Evolutionary conservation across 176 grass and related monocot species (phyloP).

Genomic region (Rhynchospora breviuscula): DNA sequence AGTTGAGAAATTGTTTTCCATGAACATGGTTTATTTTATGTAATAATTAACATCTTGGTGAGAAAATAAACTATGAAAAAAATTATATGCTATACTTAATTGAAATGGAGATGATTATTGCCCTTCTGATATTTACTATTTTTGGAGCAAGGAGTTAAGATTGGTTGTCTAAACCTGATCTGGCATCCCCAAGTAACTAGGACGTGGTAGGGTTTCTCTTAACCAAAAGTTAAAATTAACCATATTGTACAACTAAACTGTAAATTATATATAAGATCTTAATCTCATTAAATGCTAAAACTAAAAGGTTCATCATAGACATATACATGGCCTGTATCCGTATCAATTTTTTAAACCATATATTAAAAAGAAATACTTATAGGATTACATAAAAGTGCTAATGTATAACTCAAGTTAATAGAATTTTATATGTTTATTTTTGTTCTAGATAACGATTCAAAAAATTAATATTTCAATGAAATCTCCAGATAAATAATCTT

Average conservation of each 20-base stretch:
- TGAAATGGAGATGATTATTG: background rate
- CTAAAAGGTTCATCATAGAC: background rate
- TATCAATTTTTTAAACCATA: background rate
- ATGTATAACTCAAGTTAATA: background rate
- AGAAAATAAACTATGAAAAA: background rate
- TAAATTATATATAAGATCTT: background rate
- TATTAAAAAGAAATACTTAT: background rate
- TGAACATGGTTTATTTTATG: background rate
- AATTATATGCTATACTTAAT: background rate
- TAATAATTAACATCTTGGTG: background rate
- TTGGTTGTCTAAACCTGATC: background rate
- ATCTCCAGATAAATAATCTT: background rate
- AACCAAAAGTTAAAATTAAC: background rate
- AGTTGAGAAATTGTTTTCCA: background rate
- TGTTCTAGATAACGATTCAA: background rate
- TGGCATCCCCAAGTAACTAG: background rate
- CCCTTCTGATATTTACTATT: background rate
- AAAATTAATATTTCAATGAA: background rate
- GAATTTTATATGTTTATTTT: background rate
- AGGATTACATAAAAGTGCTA: background rate
- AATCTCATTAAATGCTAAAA: background rate
- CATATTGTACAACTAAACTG: background rate
- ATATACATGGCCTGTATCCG: background rate
- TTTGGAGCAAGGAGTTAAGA: background rate
- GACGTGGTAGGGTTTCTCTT: background rate